Evolutionary conservation across 139 green algal species (phyloP).

Genomic region (Yamagishiella unicocca): DNA sequence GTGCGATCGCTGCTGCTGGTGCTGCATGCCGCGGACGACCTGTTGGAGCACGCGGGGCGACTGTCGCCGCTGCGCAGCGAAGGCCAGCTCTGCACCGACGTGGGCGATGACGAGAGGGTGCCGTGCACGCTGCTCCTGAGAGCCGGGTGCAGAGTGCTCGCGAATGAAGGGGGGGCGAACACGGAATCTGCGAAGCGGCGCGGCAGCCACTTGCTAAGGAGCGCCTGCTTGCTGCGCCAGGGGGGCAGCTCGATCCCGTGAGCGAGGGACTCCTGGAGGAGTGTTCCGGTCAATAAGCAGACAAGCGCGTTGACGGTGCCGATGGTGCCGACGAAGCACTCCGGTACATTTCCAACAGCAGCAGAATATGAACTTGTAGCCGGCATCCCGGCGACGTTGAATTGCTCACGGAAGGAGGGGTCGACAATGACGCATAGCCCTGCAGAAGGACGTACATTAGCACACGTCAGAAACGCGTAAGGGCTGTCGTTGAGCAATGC

Average conservation of each 20-base stretch:
- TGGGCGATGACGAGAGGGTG: neutral
- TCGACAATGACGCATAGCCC: constrained; percentile 27
- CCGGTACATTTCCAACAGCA: neutral
- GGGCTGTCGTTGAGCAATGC: neutral
- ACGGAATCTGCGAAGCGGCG: constrained; percentile 24
- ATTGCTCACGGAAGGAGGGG: constrained; percentile 31
- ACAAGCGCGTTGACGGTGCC: constrained; percentile 31
- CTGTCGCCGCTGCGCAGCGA: neutral
- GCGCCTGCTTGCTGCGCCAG: constrained; percentile 17
- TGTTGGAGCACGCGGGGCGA: neutral
- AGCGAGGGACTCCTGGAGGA: neutral
- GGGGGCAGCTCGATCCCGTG: constrained; percentile 22
- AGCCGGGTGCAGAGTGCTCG: neutral
- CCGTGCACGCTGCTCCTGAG: constrained; percentile 38
- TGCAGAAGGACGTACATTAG: neutral
- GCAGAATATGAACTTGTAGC: neutral
- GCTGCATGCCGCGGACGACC: neutral
- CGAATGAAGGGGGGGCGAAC: neutral
- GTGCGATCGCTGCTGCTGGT: neutral
- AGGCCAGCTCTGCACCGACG: neutral
- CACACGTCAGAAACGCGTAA: neutral
- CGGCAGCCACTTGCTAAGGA: constrained; percentile 34
- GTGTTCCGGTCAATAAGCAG: neutral
- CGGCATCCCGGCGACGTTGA: neutral
- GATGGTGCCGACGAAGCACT: constrained; percentile 34